A percentile compares a stretch with the other conserved stretches of the same genome.
These are phyloP conservation scores for Penstemon barbatus DNA, from an alignment of 257 asterid genomes.

Conservation along the genomic window DNA sequence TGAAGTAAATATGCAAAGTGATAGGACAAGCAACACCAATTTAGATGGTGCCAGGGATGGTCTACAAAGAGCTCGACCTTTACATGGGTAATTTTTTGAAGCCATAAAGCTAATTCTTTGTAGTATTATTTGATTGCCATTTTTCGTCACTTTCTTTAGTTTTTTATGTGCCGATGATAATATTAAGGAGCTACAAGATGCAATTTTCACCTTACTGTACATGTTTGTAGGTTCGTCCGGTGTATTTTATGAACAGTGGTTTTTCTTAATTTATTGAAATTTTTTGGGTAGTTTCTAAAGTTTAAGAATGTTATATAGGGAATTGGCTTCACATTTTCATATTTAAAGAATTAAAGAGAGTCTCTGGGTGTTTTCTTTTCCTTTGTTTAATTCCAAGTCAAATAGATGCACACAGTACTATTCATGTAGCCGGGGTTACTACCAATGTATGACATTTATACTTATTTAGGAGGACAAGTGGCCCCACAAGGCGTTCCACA, in stretches of 20 bases:
- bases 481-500: conserved; percentile 62
- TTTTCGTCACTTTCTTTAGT: neutral
- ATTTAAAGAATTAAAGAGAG: conserved; percentile 2
- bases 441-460: conserved; percentile 16
- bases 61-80: conserved; percentile 41
- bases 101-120: conserved; percentile 11
- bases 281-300: conserved; percentile 4
- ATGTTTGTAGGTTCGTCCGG: conserved; percentile 22
- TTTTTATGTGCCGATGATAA: neutral
- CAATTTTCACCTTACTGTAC: conserved; percentile 4
- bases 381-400: neutral
- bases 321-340: conserved; percentile 20
- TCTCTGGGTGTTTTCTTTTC: conserved; percentile 2
- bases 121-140: neutral
- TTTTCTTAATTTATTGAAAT: neutral
- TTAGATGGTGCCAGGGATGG: conserved; percentile 54
- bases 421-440: conserved; percentile 7
- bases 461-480: conserved; percentile 59
- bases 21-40: conserved; percentile 43
- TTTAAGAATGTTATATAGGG: neutral
- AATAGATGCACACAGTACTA: neutral
- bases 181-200: conserved; percentile 3
- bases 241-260: neutral
- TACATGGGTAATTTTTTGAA: conserved; percentile 49
- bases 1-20: conserved; percentile 72